Conservation (phyloP, 1,284 basidiomycete genomes). For the Austroboletus niveus region DNA sequence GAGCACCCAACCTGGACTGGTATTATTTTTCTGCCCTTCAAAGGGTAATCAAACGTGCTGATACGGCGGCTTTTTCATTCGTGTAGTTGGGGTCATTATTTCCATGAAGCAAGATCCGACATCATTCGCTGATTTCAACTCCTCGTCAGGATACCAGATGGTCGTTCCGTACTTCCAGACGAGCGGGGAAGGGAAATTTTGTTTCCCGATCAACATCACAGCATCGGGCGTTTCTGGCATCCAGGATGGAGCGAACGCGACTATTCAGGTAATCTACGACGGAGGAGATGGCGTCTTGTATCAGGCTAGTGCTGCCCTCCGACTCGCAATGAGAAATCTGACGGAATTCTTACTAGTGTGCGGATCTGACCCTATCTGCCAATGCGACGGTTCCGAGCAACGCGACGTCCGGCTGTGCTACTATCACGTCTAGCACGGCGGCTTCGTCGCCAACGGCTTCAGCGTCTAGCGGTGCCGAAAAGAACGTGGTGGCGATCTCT, state of each 20-base stretch:
- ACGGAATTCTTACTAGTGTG: constrained; percentile 20
- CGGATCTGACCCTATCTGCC: constrained; percentile 29
- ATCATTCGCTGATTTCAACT: constrained; percentile 52
- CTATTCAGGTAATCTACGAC: constrained; percentile 45
- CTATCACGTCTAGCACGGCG: constrained; percentile 13
- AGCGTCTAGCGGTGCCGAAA: constrained; percentile 4
- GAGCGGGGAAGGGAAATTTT: constrained; percentile 45
- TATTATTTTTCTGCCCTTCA: constrained; percentile 13
- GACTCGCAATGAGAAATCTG: background rate
- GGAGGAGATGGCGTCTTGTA: constrained; percentile 55
- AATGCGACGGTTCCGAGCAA: constrained; percentile 25
- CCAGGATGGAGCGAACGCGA: constrained; percentile 47
- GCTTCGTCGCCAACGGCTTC: background rate
- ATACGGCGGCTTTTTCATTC: background rate
- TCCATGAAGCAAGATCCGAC: constrained; percentile 49
- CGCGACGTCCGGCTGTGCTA: constrained; percentile 25
- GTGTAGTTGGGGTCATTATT: constrained; percentile 40
- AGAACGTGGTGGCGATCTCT: constrained; percentile 8
- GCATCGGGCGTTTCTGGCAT: constrained; percentile 44
- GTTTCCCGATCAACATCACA: constrained; percentile 52
- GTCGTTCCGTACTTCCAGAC: constrained; percentile 44
- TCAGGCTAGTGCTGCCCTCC: constrained; percentile 37
- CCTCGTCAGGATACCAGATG: constrained; percentile 36
- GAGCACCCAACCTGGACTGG: constrained; percentile 42
- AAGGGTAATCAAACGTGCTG: background rate